phyloP scores from a whole-genome alignment of 495 filamentous ascomycete species.

The Penicillium flavigenum region DNA sequence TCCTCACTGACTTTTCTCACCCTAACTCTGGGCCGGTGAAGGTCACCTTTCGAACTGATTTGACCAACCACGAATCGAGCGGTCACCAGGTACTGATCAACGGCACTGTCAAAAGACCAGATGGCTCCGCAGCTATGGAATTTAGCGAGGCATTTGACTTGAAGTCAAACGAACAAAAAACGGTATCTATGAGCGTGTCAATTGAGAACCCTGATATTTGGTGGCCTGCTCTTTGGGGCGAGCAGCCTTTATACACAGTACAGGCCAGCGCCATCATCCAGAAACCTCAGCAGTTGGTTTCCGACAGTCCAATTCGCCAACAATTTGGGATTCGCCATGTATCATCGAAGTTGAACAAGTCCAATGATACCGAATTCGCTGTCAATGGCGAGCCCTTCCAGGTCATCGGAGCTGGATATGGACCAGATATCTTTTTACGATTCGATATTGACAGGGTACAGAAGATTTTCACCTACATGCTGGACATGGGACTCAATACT shows the following conservation, averaged over 20 bases:
- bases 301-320: constrained; percentile 39
- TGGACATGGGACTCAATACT: constrained; percentile 63
- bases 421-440: constrained; percentile 61
- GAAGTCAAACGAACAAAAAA: constrained; percentile 35
- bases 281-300: constrained; percentile 26
- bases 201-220: constrained; percentile 63
- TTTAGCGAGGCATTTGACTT: constrained; percentile 40
- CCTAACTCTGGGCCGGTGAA: constrained; percentile 28
- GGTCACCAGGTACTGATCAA: constrained; percentile 37
- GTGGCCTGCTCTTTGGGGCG: constrained; percentile 76
- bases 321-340: constrained; percentile 59
- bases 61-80: constrained; percentile 48
- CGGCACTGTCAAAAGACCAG: constrained; percentile 35
- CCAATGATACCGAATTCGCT: constrained; percentile 55
- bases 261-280: constrained; percentile 37
- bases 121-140: constrained; percentile 15
- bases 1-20: constrained; percentile 45
- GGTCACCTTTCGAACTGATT: constrained; percentile 47
- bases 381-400: constrained; percentile 59
- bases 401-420: constrained; percentile 60
- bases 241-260: constrained; percentile 67
- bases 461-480: constrained; percentile 48
- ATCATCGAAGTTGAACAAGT: constrained; percentile 47
- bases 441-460: constrained; percentile 47
- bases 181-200: constrained; percentile 37